Evolutionary conservation across 352 stramenopile species (phyloP).

Genomic region (Stephanocyclus meneghinianus): DNA sequence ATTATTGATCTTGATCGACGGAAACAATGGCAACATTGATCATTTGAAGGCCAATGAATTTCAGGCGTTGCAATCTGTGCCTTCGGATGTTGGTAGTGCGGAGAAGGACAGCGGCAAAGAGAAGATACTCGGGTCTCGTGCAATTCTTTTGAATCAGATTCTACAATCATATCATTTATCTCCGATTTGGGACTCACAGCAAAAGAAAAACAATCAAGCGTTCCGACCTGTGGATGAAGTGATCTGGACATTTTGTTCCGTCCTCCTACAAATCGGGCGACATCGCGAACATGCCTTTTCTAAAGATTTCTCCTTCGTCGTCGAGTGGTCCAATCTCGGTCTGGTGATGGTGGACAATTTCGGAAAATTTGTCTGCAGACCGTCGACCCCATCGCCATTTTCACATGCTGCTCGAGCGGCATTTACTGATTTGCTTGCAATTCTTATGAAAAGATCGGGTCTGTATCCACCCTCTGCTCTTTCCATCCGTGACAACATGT

Average conservation of each 20-base stretch:
- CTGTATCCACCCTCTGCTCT: slow-evolving; percentile 30
- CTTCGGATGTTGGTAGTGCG: not conserved
- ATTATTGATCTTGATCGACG: slow-evolving; percentile 71
- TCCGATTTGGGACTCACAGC: slow-evolving; percentile 40
- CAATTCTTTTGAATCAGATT: slow-evolving; percentile 36
- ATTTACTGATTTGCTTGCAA: slow-evolving; percentile 34
- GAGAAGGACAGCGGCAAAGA: slow-evolving; percentile 17
- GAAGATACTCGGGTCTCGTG: slow-evolving; percentile 16
- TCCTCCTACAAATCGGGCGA: slow-evolving; percentile 30
- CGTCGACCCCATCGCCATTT: slow-evolving; percentile 31
- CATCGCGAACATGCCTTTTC: slow-evolving; percentile 21
- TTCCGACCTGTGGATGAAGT: slow-evolving; percentile 59
- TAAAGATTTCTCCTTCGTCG: slow-evolving; percentile 22
- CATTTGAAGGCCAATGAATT: slow-evolving; percentile 16
- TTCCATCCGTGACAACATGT: slow-evolving; percentile 49
- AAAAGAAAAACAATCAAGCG: slow-evolving; percentile 36
- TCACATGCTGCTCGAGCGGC: slow-evolving; percentile 30
- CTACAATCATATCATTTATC: slow-evolving; percentile 41
- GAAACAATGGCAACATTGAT: slow-evolving; percentile 27
- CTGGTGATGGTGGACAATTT: slow-evolving; percentile 46
- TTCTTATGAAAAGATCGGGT: slow-evolving; percentile 33
- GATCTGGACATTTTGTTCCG: slow-evolving; percentile 66
- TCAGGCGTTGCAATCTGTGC: not conserved
- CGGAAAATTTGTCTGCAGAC: slow-evolving; percentile 30
- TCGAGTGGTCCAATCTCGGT: slow-evolving; percentile 40